Base-by-base conservation (phyloP, 768 basidiomycete species). In the Kwoniella newhampshirensis region DNA sequence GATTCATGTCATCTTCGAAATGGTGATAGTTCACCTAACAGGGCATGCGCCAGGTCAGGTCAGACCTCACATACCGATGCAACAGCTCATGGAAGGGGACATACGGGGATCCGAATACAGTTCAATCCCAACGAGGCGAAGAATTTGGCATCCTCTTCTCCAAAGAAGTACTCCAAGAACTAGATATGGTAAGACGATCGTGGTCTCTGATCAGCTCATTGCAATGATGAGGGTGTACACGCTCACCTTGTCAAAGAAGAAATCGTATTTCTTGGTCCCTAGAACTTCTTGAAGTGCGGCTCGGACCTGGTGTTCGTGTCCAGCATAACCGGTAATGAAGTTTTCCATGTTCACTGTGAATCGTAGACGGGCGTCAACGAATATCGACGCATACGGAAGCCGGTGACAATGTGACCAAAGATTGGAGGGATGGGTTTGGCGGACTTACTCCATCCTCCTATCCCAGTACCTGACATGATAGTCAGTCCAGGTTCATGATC, bases 111-210 rank as follows among this genome's bases (percentile, higher is more conserved):
- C 12, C 88, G 85, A 51, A 89, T 86, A 68, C 85, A 87, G 77
- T 91, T 91, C 55, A 91, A 75, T 5, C 87, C 88, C 4, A 89
- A 82, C 49, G 82, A 84, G 66, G 85, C 86, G 80, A 87, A 90
- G 79, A 87, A 88, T 43, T 79, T 78, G 17, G 87, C 87, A 63
- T 89, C 89, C 30, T 80, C 79, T 23, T 88, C 87, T 50, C 81
- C 79, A 80, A 90, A 91, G 79, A 90, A 91, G 71, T 89, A 85
- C 71, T 89, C 86, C 11, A 90, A 80, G 76, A 89, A 88, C 87
- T 89, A 60, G 0, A 13, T 32, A 32, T 39, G 8, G 21, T 46
- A 11, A 46, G 44, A 7, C 15, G 21, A 46, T 6, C 26, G 15
- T 46, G 15, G 4, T 46, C 6, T 11, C 5, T 18, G 27, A n/a